phyloP scores from a whole-genome alignment of 2,329 filamentous ascomycete species.

The Aureobasidium sp. region DNA sequence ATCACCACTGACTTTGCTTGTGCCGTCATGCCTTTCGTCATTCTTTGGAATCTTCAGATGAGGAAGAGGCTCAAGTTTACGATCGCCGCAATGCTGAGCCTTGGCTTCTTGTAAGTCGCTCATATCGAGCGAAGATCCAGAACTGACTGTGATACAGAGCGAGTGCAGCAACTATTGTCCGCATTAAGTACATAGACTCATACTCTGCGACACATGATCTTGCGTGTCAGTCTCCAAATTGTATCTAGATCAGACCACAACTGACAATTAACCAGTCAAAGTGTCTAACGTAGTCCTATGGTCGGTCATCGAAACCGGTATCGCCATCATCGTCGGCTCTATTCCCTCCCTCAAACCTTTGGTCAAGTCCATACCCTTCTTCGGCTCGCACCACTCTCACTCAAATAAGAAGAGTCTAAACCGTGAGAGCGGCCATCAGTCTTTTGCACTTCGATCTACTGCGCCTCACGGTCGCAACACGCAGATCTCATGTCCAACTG shows the following conservation, averaged over 20 bases:
- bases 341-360: constrained; percentile 19
- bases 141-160: constrained; percentile 2
- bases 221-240: neutral
- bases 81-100: constrained; percentile 12
- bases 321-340: constrained; percentile 19
- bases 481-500: neutral
- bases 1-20: constrained; percentile 20
- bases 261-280: neutral
- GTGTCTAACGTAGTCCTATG: constrained; percentile 12
- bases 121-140: accelerated
- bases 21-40: constrained; percentile 18
- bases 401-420: neutral
- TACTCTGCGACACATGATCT: constrained; percentile 6
- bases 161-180: constrained; percentile 18
- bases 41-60: constrained; percentile 21
- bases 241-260: neutral
- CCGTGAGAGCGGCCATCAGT: neutral
- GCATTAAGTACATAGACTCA: constrained; percentile 7
- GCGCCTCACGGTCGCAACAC: neutral
- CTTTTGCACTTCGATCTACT: neutral
- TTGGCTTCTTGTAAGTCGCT: constrained; percentile 15
- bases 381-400: neutral
- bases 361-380: neutral
- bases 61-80: constrained; percentile 16
- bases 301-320: constrained; percentile 17